Base-by-base conservation (phyloP, 331 rosid genomes). In the Cucumis variabilis region DNA sequence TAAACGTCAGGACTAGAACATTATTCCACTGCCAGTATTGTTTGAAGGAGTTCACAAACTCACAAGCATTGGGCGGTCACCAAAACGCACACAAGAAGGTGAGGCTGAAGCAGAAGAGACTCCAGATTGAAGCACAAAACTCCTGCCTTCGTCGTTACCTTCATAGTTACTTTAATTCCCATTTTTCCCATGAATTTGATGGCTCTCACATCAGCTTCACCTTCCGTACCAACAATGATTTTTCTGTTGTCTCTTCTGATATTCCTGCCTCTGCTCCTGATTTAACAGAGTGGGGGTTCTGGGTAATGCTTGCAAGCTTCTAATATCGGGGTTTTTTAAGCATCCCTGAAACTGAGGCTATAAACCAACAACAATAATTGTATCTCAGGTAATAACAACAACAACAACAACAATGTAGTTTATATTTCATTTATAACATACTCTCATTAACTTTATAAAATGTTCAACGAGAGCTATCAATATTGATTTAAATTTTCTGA, bases 361-460 rank as follows among this genome's bases (percentile, higher is more conserved):
- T n/a, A n/a, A n/a, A n/a, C n/a, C n/a, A n/a, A n/a, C n/a, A n/a
- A n/a, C n/a, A n/a, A n/a, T n/a, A n/a, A n/a, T n/a, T n/a, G n/a
- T n/a, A 89, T 88, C 66, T 87, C 90, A 80, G 92, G 92, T 82
- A 11, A 11, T 21, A 44, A 85, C 46, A 11, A 15, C 15, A 53
- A 33, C 0, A 23, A 55, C 16, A 25, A 12, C 44, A 37, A 37
- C 25, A 27, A 10, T 41, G 46, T 0, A 41, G 46, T 41, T 41
- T 41, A 41, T 41, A 41, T 41, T 5, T 41, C 46, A 41, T 41
- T 7, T 41, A 5, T 7, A 41, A 41, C 8, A 41, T 41, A 41
- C 46, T 41, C 46, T 33, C 44, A 37, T 1, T 3, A 37, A 37
- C 41, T 37, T 37, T 37, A 37, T 37, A 37, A 37, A 37, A 37